Evolutionary conservation across 768 basidiomycete genomes (phyloP).

Genomic region (Amanita fuliginea): DNA sequence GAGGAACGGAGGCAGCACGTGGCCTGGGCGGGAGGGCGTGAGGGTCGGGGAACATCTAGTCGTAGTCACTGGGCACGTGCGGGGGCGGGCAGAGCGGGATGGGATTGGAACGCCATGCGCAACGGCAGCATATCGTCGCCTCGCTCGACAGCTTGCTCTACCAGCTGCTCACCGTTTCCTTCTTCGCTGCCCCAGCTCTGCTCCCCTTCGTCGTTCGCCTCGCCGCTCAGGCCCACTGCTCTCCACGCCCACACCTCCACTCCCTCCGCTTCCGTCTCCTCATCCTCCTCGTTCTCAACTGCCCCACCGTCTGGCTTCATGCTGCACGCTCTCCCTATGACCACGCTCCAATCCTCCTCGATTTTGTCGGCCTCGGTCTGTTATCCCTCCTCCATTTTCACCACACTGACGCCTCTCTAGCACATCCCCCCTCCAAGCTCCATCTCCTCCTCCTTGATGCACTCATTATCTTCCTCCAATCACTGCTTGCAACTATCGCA

Average conservation of each 20-base stretch:
- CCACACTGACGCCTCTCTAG: constrained; percentile 19
- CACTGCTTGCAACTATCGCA: constrained; percentile 54
- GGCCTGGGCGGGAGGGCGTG: constrained; percentile 10
- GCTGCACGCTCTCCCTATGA: constrained; percentile 37
- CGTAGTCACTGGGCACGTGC: neutral
- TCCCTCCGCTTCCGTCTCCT: constrained; percentile 62
- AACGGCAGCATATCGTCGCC: constrained; percentile 60
- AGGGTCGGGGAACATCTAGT: constrained; percentile 8
- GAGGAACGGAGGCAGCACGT: constrained; percentile 34
- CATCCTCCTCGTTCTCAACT: constrained; percentile 47
- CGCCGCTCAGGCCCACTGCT: constrained; percentile 50
- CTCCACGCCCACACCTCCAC: constrained; percentile 49
- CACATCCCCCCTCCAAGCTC: constrained; percentile 48
- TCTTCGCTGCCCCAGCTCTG: constrained; percentile 64
- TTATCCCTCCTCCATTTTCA: constrained; percentile 7
- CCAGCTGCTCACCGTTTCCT: constrained; percentile 66
- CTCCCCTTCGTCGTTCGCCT: constrained; percentile 44
- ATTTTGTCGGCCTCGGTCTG: constrained; percentile 73
- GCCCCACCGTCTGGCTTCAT: constrained; percentile 53
- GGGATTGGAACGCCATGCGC: constrained; percentile 43
- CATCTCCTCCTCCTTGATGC: constrained; percentile 60
- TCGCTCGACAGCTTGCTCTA: constrained; percentile 67
- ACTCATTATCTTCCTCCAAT: constrained; percentile 55
- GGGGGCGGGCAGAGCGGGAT: neutral
- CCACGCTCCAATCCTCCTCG: constrained; percentile 57